phyloP scores from a whole-genome alignment of 2,329 filamentous ascomycete species.

The Keithomyces neogunnii region DNA sequence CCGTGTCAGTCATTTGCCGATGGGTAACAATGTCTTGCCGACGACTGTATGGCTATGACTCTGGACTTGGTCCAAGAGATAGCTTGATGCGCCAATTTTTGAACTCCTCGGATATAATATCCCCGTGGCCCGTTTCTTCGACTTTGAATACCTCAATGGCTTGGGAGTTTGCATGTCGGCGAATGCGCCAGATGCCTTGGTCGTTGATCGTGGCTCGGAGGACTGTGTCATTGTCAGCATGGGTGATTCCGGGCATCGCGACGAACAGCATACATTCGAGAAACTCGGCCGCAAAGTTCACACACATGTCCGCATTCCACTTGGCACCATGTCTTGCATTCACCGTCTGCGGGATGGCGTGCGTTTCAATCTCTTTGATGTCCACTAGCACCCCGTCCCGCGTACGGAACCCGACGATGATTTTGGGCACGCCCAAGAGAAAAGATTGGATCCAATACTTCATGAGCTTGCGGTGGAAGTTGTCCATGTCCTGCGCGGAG shows the following conservation, averaged over 20 bases:
- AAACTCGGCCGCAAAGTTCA: slow-evolving; percentile 77
- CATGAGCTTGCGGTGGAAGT: slow-evolving; percentile 82
- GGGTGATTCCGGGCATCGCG: not conserved
- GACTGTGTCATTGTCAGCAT: slow-evolving; percentile 34
- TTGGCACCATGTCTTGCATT: slow-evolving; percentile 53
- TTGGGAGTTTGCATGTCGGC: slow-evolving; percentile 51
- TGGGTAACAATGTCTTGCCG: too few species aligned
- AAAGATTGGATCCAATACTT: slow-evolving; percentile 98
- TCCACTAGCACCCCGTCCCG: slow-evolving; percentile 61
- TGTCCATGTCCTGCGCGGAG: slow-evolving; percentile 58
- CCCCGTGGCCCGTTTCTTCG: slow-evolving; percentile 65
- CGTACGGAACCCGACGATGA: slow-evolving; percentile 82
- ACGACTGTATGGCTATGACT: slow-evolving; percentile 5
- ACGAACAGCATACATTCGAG: slow-evolving; percentile 56
- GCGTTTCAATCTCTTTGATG: slow-evolving; percentile 73
- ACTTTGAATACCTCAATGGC: slow-evolving; percentile 67
- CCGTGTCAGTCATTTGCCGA: too few species aligned
- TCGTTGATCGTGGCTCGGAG: slow-evolving; percentile 55
- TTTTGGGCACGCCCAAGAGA: slow-evolving; percentile 81
- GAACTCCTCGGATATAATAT: slow-evolving; percentile 70
- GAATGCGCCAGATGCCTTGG: slow-evolving; percentile 74
- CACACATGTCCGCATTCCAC: slow-evolving; percentile 91
- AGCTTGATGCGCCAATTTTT: slow-evolving; percentile 62
- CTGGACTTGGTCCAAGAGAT: slow-evolving; percentile 22
- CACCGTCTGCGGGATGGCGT: slow-evolving; percentile 67